These are phyloP conservation scores for Poa annua DNA, from an alignment of 176 grass and related monocot genomes.

Conservation along the genomic window DNA sequence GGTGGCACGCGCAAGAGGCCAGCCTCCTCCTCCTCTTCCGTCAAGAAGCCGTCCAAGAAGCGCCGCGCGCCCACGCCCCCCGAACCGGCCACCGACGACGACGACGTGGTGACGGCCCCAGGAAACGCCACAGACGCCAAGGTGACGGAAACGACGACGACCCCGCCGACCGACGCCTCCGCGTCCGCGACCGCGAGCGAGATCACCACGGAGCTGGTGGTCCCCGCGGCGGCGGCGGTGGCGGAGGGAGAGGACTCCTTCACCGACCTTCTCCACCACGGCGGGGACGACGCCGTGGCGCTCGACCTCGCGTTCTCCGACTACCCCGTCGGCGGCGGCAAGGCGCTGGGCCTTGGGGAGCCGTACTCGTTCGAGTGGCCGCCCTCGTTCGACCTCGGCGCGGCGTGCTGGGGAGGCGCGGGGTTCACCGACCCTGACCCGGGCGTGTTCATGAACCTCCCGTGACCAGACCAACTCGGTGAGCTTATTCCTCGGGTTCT, in stretches of 20 bases:
- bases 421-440: conserved; percentile 46
- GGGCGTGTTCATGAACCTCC: conserved; percentile 49
- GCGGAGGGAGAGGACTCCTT: conserved; percentile 32
- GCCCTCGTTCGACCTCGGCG: conserved; percentile 36
- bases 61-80: conserved; percentile 10
- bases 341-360: not conserved
- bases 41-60: conserved; percentile 45
- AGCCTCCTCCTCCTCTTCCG: not conserved
- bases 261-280: conserved; percentile 37
- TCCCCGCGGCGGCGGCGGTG: not conserved
- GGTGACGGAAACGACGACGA: not conserved
- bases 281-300: conserved; percentile 14
- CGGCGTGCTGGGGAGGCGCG: conserved; percentile 32
- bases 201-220: conserved; percentile 38
- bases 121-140: not conserved
- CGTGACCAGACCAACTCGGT: conserved; percentile 32
- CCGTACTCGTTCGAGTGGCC: conserved; percentile 50
- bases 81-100: not conserved
- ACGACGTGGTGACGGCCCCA: not conserved
- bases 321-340: not conserved
- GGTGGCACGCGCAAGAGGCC: conserved; percentile 60
- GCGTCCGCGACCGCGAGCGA: conserved; percentile 18
- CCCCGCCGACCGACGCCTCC: not conserved
- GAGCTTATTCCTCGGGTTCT: not conserved
- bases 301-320: conserved; percentile 38